Evolutionary conservation across 1,284 basidiomycete genomes (phyloP), one percentile per base, ranked within the genome.

Genomic region (Malassezia brasiliensis): DNA sequence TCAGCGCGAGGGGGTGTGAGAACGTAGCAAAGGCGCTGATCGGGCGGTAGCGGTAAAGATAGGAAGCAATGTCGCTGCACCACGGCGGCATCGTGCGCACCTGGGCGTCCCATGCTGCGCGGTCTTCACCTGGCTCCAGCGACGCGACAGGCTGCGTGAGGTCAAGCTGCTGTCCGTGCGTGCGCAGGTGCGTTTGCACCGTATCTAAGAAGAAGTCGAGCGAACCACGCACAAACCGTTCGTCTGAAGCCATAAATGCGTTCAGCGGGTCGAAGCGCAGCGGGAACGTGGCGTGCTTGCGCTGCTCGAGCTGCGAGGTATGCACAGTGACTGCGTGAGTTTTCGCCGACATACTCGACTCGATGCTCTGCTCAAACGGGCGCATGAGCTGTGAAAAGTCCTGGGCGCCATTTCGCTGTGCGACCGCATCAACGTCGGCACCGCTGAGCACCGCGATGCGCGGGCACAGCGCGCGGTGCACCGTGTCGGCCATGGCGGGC

Each of bases 281-380:
- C 2, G 65, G 64, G 40, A 72, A 74, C 15, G 53, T 53, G 30
- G 65, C 49, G 49, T 61, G 65, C 9, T 55, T 40, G 22, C 65
- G 59, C 8, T 54, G 61, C 48, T 66, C 69, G 4, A 74, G 64
- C 56, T 71, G 67, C 8, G 68, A 66, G 3, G 71, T 74, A 36
- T 67, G 63, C 3, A 72, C 64, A 8, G 64, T 60, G 25, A 73
- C 64, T 65, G 41, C 8, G 30, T 37, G 12, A 31, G 28, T 49
- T 9, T 10, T 2, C 17, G 28, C 12, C 37, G 35, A 47, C 38
- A 20, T 31, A 48, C 48, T 30, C 19, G 53, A 34, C n/a, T 41
- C 8, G 14, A 36, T 56, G 3, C 57, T 59, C 11, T 40, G 55
- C 38, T 74, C 66, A 48, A 70, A 72, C 1, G 71, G 68, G 9